Evolutionary conservation across 2,329 filamentous ascomycete genomes (phyloP).

Genomic region (Ophiostoma sp.): DNA sequence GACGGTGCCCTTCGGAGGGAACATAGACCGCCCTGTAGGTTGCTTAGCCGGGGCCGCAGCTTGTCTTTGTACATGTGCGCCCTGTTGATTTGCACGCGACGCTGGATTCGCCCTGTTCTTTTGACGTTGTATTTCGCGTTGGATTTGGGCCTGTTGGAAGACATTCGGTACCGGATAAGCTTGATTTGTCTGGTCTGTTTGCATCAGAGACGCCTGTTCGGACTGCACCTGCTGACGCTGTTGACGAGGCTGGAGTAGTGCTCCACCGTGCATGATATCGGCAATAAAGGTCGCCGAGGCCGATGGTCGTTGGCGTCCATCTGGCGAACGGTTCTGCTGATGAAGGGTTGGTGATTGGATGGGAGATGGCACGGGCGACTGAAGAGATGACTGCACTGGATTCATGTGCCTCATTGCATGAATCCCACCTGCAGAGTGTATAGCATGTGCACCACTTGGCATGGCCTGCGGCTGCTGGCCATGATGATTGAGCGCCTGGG

Average conservation of each 20-base stretch:
- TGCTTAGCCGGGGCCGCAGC: neutral
- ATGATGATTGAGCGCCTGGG: neutral
- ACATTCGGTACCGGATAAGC: too few species aligned
- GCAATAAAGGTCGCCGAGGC: neutral
- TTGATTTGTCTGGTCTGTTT: neutral
- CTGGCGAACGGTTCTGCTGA: neutral
- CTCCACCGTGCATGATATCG: neutral
- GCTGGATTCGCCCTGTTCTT: too few species aligned
- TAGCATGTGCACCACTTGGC: neutral
- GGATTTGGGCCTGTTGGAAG: too few species aligned
- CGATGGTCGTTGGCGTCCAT: neutral
- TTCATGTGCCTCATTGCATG: neutral
- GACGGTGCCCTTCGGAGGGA: conserved; percentile 28
- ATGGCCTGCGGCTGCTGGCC: neutral
- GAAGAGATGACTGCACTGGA: neutral
- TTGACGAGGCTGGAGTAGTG: neutral
- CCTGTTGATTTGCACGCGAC: neutral
- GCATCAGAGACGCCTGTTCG: neutral
- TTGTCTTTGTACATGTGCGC: neutral
- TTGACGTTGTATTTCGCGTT: too few species aligned
- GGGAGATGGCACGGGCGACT: neutral
- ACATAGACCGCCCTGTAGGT: conserved; percentile 15
- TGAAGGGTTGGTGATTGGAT: too few species aligned
- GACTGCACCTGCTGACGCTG: neutral
- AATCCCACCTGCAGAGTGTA: neutral